phyloP scores from a whole-genome alignment of 2,329 filamentous ascomycete species.

The Aspergillaceae sp. region DNA sequence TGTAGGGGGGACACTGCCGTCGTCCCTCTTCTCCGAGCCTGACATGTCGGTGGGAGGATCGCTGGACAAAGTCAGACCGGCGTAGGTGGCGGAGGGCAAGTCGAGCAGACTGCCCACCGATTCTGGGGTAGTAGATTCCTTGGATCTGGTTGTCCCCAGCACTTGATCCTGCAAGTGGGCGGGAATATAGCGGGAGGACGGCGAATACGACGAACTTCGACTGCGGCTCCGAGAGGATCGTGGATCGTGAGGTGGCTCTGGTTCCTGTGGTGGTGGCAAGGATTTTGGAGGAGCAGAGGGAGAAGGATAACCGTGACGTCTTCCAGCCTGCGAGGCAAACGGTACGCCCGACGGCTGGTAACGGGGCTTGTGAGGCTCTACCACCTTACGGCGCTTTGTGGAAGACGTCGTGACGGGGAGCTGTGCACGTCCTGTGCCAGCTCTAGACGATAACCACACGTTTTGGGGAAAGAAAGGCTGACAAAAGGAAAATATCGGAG shows the following conservation, averaged over 20 bases:
- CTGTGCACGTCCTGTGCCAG: conserved; percentile 38
- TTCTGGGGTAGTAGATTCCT: conserved; percentile 27
- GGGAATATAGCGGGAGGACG: conserved; percentile 43
- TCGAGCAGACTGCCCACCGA: conserved; percentile 20
- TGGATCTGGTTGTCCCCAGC: conserved; percentile 20
- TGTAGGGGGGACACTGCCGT: conserved; percentile 12
- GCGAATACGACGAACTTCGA: conserved; percentile 21
- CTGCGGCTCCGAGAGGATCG: conserved; percentile 17
- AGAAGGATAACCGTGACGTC: conserved; percentile 24
- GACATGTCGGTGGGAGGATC: conserved; percentile 39
- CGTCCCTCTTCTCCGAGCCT: conserved; percentile 24
- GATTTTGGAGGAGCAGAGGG: conserved; percentile 16
- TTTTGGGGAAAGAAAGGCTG: conserved; percentile 1
- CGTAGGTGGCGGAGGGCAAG: conserved; percentile 46
- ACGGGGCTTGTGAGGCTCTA: conserved; percentile 34
- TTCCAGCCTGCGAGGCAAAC: conserved; percentile 24
- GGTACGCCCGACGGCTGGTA: conserved; percentile 18
- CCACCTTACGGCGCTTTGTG: conserved; percentile 42
- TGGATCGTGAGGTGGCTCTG: conserved; percentile 1
- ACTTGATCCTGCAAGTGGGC: conserved; percentile 49
- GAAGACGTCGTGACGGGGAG: conserved; percentile 44
- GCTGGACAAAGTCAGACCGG: conserved; percentile 42
- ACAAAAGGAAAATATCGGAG: too few species aligned
- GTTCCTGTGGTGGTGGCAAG: conserved; percentile 11
- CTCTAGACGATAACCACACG: conserved; percentile 28